These are phyloP conservation scores for Nakazawaea ishiwadae DNA, from an alignment of 805 yeast species.

Conservation along the genomic window DNA sequence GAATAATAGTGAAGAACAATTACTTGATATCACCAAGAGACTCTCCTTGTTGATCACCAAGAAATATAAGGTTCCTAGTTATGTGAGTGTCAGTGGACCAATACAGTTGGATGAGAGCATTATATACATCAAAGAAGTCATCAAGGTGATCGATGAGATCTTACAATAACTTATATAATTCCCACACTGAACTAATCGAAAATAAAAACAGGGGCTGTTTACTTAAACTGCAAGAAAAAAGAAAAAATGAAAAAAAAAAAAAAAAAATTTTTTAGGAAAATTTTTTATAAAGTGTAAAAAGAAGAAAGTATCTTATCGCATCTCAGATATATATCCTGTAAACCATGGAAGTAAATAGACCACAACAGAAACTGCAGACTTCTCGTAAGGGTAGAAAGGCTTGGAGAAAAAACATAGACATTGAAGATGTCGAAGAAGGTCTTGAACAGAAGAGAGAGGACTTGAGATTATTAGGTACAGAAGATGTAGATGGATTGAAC, in stretches of 20 bases:
- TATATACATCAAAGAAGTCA: conserved; percentile 22
- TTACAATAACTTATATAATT: no score
- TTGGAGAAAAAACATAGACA: conserved; percentile 90
- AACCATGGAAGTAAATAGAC: conserved; percentile 44
- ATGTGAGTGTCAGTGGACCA: conserved; percentile 39
- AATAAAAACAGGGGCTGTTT: no score
- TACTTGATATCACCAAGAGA: conserved; percentile 39
- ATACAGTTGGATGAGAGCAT: conserved; percentile 30
- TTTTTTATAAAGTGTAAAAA: conserved; percentile 5
- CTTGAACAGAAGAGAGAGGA: conserved; percentile 68
- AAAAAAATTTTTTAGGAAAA: conserved; percentile 2
- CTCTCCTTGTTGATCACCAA: conserved; percentile 36
- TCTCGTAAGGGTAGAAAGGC: conserved; percentile 91
- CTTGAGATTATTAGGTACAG: conserved; percentile 43
- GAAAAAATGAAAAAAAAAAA: not conserved
- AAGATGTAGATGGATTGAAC: conserved; percentile 33
- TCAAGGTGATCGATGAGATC: conserved; percentile 14
- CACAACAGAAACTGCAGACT: conserved; percentile 59
- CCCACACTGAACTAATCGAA: no score
- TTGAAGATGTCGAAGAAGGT: conserved; percentile 70
- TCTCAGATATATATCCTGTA: no score
- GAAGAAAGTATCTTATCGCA: no score
- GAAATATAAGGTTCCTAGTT: conserved; percentile 37
- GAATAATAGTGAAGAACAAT: conserved; percentile 33
- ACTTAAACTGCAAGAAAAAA: no score